Evolutionary conservation across 257 asterid species (phyloP).

Genomic region (Fraxinus quadrangulata): DNA sequence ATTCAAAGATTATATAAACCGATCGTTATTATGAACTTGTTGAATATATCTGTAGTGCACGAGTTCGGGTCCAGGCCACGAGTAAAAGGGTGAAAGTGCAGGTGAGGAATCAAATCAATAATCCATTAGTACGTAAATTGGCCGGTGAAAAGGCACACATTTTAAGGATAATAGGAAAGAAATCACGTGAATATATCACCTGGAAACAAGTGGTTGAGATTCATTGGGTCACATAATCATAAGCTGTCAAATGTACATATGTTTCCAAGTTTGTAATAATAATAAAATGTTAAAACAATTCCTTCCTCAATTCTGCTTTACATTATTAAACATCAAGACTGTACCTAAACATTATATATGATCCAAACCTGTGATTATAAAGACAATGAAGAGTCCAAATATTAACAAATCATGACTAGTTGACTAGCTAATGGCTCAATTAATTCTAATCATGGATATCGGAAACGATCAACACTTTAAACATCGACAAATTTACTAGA

Average conservation of each 20-base stretch:
- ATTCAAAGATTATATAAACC: no score
- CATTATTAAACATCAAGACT: slow-evolving; percentile 25
- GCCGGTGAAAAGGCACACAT: slow-evolving; percentile 1
- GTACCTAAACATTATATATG: slow-evolving; percentile 13
- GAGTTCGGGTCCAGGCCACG: not conserved
- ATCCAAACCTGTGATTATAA: slow-evolving; percentile 15
- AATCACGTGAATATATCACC: slow-evolving; percentile 42
- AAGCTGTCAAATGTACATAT: slow-evolving; percentile 34
- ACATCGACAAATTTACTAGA: not conserved
- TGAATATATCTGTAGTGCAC: no score
- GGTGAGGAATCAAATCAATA: not conserved
- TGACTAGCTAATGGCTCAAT: slow-evolving; percentile 11
- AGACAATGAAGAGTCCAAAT: not conserved
- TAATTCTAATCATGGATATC: slow-evolving; percentile 20
- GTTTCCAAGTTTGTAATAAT: slow-evolving; percentile 22
- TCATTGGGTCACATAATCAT: slow-evolving; percentile 15
- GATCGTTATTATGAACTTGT: no score
- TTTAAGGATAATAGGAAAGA: slow-evolving; percentile 1
- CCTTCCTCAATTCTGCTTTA: slow-evolving; percentile 23
- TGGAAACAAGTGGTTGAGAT: slow-evolving; percentile 34
- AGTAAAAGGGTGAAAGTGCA: not conserved
- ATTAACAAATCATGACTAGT: not conserved
- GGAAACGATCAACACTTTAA: not conserved
- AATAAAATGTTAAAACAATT: not conserved
- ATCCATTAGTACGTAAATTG: not conserved